These are phyloP conservation scores for Ogataea methylovora DNA, from an alignment of 805 yeast species.

Conservation along the genomic window DNA sequence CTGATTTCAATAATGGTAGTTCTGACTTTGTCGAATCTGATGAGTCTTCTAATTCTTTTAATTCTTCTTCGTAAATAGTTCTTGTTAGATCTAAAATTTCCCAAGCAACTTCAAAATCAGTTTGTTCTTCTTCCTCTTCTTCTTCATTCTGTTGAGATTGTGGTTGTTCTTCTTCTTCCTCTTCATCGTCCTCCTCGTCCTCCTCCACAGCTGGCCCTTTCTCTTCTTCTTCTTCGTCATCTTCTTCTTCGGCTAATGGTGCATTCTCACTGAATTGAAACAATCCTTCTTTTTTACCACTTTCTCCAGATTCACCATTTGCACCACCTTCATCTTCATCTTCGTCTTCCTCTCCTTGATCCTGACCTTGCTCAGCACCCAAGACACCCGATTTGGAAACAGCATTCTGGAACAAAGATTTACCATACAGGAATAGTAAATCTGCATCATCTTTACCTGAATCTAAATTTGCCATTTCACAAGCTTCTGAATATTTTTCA, in stretches of 20 bases:
- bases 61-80: slow-evolving; percentile 45
- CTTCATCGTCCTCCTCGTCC: slow-evolving; percentile 12
- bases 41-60: slow-evolving; percentile 19
- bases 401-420: slow-evolving; percentile 71
- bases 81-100: slow-evolving; percentile 76
- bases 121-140: slow-evolving; percentile 38
- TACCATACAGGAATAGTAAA: slow-evolving; percentile 68
- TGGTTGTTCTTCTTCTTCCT: slow-evolving; percentile 19
- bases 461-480: slow-evolving; percentile 43
- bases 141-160: slow-evolving; percentile 18
- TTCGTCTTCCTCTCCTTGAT: slow-evolving; percentile 18
- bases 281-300: slow-evolving; percentile 13
- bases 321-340: slow-evolving; percentile 14
- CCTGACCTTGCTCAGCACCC: slow-evolving; percentile 35
- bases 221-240: slow-evolving; percentile 23
- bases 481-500: slow-evolving; percentile 66
- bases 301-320: slow-evolving; percentile 12
- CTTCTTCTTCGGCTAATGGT: slow-evolving; percentile 29
- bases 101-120: slow-evolving; percentile 86
- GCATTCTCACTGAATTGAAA: slow-evolving; percentile 31
- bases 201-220: too few relatives aligned
- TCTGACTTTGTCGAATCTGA: slow-evolving; percentile 1
- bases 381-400: slow-evolving; percentile 68
- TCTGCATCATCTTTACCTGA: slow-evolving; percentile 67
- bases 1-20: slow-evolving; percentile 14